phyloP scores from a whole-genome alignment of 768 basidiomycete species.

The Naganishia onofrii region DNA sequence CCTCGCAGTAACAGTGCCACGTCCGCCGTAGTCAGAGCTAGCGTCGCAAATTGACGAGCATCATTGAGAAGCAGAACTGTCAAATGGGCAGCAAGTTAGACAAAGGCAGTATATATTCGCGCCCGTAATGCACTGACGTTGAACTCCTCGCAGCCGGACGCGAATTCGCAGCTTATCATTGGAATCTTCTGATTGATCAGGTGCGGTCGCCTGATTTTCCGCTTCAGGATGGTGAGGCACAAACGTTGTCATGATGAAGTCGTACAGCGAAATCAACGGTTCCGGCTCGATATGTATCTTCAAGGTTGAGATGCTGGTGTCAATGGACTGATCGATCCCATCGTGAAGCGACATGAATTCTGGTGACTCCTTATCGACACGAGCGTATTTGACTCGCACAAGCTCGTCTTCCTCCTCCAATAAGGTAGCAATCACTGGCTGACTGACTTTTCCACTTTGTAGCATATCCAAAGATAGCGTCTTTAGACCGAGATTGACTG shows the following conservation, averaged over 20 bases:
- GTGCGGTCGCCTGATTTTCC: conserved; percentile 13
- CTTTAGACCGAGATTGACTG: conserved; percentile 74
- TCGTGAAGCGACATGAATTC: conserved; percentile 76
- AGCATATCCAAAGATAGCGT: conserved; percentile 73
- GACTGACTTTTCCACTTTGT: conserved; percentile 57
- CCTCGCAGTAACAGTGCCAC: conserved; percentile 71
- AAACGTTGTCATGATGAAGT: conserved; percentile 97
- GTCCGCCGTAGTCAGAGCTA: conserved; percentile 85
- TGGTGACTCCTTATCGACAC: conserved; percentile 78
- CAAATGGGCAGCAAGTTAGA: conserved; percentile 4
- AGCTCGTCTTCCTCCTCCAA: conserved; percentile 58
- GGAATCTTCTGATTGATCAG: conserved; percentile 25
- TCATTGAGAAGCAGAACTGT: conserved; percentile 61
- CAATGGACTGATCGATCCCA: conserved; percentile 81
- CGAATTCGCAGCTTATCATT: conserved; percentile 71
- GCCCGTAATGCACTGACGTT: conserved; percentile 59
- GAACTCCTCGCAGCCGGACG: conserved; percentile 77
- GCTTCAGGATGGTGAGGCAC: conserved; percentile 57
- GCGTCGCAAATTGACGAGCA: conserved; percentile 68
- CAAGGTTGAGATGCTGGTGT: conserved; percentile 84
- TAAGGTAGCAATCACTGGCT: conserved; percentile 41
- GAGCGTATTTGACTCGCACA: conserved; percentile 71
- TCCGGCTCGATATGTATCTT: conserved; percentile 83
- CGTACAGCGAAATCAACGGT: conserved; percentile 84
- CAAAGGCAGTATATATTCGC: conserved; percentile 5